Evolutionary conservation across 768 basidiomycete species (phyloP), one percentile per base, ranked within the genome.

Genomic region (Leccinum sublutescens): DNA sequence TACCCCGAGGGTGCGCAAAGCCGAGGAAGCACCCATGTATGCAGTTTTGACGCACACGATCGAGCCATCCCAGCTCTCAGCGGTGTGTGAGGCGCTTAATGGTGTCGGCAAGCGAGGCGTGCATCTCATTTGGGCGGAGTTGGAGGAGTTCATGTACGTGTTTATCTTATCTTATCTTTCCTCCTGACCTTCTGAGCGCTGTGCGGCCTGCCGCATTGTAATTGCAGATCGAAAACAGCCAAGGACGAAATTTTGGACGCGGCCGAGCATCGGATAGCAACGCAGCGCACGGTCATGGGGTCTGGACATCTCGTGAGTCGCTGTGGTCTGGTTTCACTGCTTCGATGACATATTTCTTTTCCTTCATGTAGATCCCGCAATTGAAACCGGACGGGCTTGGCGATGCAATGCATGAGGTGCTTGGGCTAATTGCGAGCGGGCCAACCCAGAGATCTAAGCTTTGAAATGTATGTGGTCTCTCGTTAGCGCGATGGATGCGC

Each of bases 121-220:
- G 0, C 71, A 73, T 49, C 7, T 74, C 25, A 43, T 74, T 1
- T 73, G 73, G 73, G 71, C 69, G 0, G 73, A 73, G 31, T 57
- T 54, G 1, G 68, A 71, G 23, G 73, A 73, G 29, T 73, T 74
- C 47, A 58, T 73, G 71, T 73, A 25, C 15, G 67, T 67, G 21
- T 50, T 0, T 34, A 12, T 34, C 33, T 34, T 34, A 5, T 5
- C 31, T 19, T 36, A 17, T 0, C 21, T 12, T 19, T 45, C 43
- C n/a, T 19, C 43, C 43, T 45, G 10, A 19, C 43, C n/a, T 43
- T 43, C n/a, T 11, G 10, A 23, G 10, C 14, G 14, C 48, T 49
- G 23, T 49, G 47, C 14, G 19, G 47, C 19, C 45, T 43, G 19
- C n/a, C 8, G 12, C 23, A 49, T 23, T 49, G 5, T 49, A 2